Base-by-base conservation (phyloP, 805 yeast species). In the Yarrowia alimentaria region DNA sequence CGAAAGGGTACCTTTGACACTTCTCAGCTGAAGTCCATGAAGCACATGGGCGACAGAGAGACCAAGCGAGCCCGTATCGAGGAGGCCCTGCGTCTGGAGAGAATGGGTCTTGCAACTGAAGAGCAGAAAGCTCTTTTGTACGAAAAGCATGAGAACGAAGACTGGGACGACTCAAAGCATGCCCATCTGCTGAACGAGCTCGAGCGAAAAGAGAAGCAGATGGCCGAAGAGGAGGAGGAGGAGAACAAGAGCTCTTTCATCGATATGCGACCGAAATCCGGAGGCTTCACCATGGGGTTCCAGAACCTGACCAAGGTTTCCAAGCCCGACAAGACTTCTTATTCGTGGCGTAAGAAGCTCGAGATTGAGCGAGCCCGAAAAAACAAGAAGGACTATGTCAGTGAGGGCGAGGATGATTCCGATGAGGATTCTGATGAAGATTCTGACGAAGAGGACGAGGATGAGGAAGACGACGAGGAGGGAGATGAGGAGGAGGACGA, bases 71-170 rank as follows among this genome's bases (percentile, higher is more conserved):
- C 85, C 60, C 78, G 76, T 54, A 75, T 87, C 67, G 67, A 75
- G n/a, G 91, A 85, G 60, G 95, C 95, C 0, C 63, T 86, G 51
- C 76, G 76, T 48, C 67, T 82, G 31, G 96, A 88, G 60, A 73
- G 73, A 53, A 81, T 79, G 60, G 95, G 95, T 1, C 71, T 83
- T 53, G 83, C 77, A 1, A 78, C 76, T 62, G 88, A 80, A 1
- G 65, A 68, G 26, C 81, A 87, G 0, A 72, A 68, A 40, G 81
- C 76, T 17, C 72, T 86, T 16, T 65, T 86, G 21, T 86, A 84
- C 61, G 94, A 86, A 63, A 80, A 81, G 59, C 73, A 83, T 55
- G 77, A 73, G 29, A 76, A 79, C 2, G 77, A 74, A 58, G 81
- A 77, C 21, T 84, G 89, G 89, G 72, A 72, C 26, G 72, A 56